A percentile compares a stretch with the other conserved stretches of the same genome.
Evolutionary conservation across 805 yeast genomes (phyloP).

Genomic region (Ogataea ramenticola): DNA sequence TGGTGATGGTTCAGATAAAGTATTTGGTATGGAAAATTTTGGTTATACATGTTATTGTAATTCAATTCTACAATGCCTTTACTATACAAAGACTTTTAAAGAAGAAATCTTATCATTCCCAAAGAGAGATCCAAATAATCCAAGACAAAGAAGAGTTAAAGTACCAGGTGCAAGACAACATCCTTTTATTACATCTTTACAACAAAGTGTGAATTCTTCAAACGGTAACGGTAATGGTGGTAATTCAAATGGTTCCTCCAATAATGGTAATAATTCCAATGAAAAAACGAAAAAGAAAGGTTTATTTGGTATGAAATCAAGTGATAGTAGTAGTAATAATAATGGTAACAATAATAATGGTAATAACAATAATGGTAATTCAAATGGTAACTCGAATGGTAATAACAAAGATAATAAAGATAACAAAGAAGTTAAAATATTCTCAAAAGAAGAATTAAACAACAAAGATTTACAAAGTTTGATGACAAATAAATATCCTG

Average conservation of each 20-base stretch:
- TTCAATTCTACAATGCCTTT: slow-evolving; percentile 83
- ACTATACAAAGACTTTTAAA: slow-evolving; percentile 66
- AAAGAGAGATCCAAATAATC: slow-evolving; percentile 19
- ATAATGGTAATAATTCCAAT: slow-evolving; percentile 1
- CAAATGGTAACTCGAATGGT: slow-evolving; percentile 8
- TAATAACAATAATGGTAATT: slow-evolving; percentile 5
- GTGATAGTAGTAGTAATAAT: slow-evolving; percentile 2
- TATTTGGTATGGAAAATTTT: slow-evolving; percentile 77
- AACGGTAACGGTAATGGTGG: slow-evolving; percentile 13
- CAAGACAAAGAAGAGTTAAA: slow-evolving; percentile 31
- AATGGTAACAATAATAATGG: neutral
- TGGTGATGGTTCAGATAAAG: slow-evolving; percentile 64
- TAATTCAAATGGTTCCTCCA: neutral
- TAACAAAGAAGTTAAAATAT: neutral
- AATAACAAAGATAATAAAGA: neutral
- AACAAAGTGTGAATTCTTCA: slow-evolving; percentile 9
- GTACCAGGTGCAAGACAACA: slow-evolving; percentile 36
- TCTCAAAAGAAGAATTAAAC: slow-evolving; percentile 5
- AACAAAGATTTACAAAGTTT: slow-evolving; percentile 14
- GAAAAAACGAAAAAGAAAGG: neutral
- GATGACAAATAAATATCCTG: slow-evolving; percentile 22
- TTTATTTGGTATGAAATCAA: neutral
- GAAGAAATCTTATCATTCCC: slow-evolving; percentile 45
- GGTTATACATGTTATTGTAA: slow-evolving; percentile 95
- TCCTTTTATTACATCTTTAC: slow-evolving; percentile 23